Base-by-base conservation (phyloP, 1,139 yeast species). In the Taphrina pruni region DNA sequence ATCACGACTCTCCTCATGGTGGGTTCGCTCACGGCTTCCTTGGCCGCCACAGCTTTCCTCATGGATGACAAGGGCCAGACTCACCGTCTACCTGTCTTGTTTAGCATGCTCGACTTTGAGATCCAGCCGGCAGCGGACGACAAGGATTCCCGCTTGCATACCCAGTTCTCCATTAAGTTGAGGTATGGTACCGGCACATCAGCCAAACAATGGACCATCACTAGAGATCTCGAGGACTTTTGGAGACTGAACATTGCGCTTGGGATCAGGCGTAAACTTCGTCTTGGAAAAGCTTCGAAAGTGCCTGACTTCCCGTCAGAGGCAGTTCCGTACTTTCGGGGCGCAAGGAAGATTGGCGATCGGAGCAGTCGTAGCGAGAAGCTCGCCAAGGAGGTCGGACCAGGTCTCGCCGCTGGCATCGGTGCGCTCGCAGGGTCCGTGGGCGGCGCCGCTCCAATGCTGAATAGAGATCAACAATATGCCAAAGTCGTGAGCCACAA, bases 181-280 rank as follows among this genome's bases (percentile, higher is more conserved):
- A 97, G 92, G 75, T 94, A 94, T 76, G 99, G 98, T 1, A 87
- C 92, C 21, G 97, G 97, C 0, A 86, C 87, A 5, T 86, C 88
- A 69, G 81, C 94, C 70, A 81, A 92, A 75, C 85, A 86, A 72
- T 95, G 99, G 99, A 81, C 88, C 0, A 85, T 95, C 7, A 83
- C 86, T 52, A 88, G 88, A 74, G 89, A 87, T 32, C 86, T 88
- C 65, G 86, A 86, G 74, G 97, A 92, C 73, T 81, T 95, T 61
- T 79, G 67, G 67, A 46, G 67, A 12, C 61, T 64, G 39, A 64
- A 64, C 43, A 35, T 64, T 17, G 60, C 67, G 9, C 56, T 64
- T 85, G 46, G 83, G 83, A 57, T 81, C 94, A 70, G 96, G 91
- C 77, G 85, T 88, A 14, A 82, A 86, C 71, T 81, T 91, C 72